Conservation (phyloP, 345 rosid species). For the Theobroma cacao region DNA sequence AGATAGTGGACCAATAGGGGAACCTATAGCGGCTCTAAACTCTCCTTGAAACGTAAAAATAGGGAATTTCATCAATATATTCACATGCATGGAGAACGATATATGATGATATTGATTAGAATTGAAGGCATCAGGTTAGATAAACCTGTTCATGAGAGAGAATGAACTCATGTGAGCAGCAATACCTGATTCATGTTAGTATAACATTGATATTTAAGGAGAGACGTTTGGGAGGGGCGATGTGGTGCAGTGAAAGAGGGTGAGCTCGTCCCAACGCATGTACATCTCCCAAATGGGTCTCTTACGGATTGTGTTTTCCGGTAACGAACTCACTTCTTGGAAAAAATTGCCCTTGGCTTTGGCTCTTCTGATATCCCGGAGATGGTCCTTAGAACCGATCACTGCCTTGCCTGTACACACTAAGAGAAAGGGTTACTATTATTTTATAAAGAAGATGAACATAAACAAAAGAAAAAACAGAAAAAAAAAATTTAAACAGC, state of each 20-base stretch:
- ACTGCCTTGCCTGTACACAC: neutral
- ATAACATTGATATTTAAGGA: too few relatives aligned
- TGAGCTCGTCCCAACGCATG: too few relatives aligned
- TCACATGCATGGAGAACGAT: neutral
- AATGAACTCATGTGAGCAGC: slow-evolving; percentile 9
- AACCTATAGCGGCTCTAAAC: neutral
- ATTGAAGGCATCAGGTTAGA: neutral
- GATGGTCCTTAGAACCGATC: neutral
- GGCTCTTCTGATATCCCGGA: neutral
- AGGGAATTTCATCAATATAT: neutral
- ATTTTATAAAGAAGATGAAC: neutral
- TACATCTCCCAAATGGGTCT: too few relatives aligned
- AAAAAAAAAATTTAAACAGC: neutral
- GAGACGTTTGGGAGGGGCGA: too few relatives aligned
- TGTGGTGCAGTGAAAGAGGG: too few relatives aligned
- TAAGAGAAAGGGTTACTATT: neutral
- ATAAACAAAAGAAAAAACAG: neutral
- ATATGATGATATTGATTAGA: neutral
- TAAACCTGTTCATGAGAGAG: neutral
- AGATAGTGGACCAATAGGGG: too few relatives aligned
- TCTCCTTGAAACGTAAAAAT: neutral
- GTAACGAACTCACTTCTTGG: slow-evolving; percentile 10
- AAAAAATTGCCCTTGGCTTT: neutral
- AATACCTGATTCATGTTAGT: neutral
- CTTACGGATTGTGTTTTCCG: neutral